A percentile compares a stretch with the other conserved stretches of the same genome.
Conservation (phyloP, 2,329 filamentous ascomycete genomes). For the Aspergillus ruber region DNA sequence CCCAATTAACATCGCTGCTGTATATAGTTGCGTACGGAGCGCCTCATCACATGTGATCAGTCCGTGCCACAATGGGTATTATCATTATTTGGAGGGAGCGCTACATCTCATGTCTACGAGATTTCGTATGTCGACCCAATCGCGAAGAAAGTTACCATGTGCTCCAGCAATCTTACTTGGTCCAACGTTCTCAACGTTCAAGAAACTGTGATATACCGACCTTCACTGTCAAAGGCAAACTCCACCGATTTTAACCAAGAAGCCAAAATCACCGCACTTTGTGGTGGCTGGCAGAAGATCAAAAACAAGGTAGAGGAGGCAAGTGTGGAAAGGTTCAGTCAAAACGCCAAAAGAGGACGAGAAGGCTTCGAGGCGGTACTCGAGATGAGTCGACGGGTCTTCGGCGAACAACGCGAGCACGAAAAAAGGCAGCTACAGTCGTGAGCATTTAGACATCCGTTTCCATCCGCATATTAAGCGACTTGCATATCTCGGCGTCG, state of each 20-base stretch:
- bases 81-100: conserved; percentile 68
- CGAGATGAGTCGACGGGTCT: conserved; percentile 85
- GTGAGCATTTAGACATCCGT: conserved; percentile 7
- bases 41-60: conserved; percentile 50
- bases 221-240: conserved; percentile 44
- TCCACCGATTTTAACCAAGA: conserved; percentile 80
- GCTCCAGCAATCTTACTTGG: conserved; percentile 89
- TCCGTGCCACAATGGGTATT: conserved; percentile 54
- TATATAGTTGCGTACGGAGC: conserved; percentile 61
- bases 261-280: conserved; percentile 86
- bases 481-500: conserved; percentile 27
- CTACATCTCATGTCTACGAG: conserved; percentile 87
- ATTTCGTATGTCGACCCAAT: conserved; percentile 86
- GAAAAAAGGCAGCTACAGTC: conserved; percentile 39
- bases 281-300: conserved; percentile 94
- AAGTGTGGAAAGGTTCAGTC: conserved; percentile 77
- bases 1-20: conserved; percentile 7
- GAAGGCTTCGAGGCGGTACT: conserved; percentile 95
- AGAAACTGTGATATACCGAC: conserved; percentile 85
- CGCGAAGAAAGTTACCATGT: conserved; percentile 87
- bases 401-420: conserved; percentile 77
- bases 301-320: conserved; percentile 94
- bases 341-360: conserved; percentile 83
- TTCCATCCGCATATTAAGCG: conserved; percentile 19
- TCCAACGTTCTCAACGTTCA: conserved; percentile 84